These are phyloP conservation scores for Amylocarpus encephaloides DNA, from an alignment of 2,329 filamentous ascomycete species.

Conservation along the genomic window DNA sequence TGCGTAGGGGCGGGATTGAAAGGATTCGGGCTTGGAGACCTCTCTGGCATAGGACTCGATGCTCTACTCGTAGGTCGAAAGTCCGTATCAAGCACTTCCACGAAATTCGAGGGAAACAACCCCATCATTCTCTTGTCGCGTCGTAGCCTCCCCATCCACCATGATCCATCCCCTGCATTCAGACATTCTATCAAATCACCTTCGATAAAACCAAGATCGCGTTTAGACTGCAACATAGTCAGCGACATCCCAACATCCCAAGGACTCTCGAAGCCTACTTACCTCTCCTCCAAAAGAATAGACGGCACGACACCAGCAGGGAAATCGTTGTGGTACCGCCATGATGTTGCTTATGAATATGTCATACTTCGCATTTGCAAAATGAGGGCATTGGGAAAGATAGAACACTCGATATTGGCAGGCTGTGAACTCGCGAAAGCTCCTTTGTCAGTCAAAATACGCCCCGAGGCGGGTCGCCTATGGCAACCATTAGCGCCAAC, in stretches of 20 bases:
- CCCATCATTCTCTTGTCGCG: slow-evolving; percentile 88
- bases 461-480: too few species aligned
- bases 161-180: slow-evolving; percentile 94
- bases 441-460: neutral
- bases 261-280: slow-evolving; percentile 5
- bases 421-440: neutral
- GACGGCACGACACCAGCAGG: slow-evolving; percentile 7
- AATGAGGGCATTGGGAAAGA: neutral
- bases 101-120: slow-evolving; percentile 95
- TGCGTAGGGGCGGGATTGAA: slow-evolving; percentile 29
- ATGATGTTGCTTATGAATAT: neutral
- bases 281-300: slow-evolving; percentile 92
- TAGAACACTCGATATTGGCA: neutral
- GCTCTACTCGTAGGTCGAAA: slow-evolving; percentile 70
- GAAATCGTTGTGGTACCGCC: slow-evolving; percentile 7
- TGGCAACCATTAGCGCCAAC: too few species aligned
- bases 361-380: neutral
- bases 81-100: slow-evolving; percentile 77
- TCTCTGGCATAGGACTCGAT: slow-evolving; percentile 42
- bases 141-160: slow-evolving; percentile 93
- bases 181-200: slow-evolving; percentile 97
- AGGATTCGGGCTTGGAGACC: slow-evolving; percentile 29
- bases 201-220: slow-evolving; percentile 93
- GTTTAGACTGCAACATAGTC: slow-evolving; percentile 58
- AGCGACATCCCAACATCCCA: slow-evolving; percentile 7